phyloP scores from a whole-genome alignment of 2,329 filamentous ascomycete species.

The Penicillium sp. region DNA sequence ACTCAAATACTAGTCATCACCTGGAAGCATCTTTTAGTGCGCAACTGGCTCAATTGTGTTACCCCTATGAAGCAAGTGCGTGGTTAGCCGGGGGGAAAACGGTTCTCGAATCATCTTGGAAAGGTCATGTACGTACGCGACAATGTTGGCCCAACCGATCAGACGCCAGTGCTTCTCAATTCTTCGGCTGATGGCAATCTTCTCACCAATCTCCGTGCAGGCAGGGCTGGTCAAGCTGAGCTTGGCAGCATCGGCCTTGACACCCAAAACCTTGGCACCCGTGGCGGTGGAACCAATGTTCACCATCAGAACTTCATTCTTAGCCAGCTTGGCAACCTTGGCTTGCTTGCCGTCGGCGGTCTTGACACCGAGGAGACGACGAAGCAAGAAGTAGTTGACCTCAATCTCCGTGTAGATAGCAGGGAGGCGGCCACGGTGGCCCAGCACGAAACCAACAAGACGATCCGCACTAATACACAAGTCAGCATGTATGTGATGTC shows the following conservation, averaged over 20 bases:
- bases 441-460: constrained; percentile 95
- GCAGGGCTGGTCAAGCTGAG: constrained; percentile 86
- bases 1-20: constrained; percentile 14
- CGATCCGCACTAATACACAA: constrained; percentile 64
- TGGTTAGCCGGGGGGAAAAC: not conserved
- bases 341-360: constrained; percentile 98
- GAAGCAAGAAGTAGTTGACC: constrained; percentile 98
- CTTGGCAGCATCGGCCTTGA: constrained; percentile 97
- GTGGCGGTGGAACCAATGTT: constrained; percentile 98
- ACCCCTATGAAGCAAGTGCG: constrained; percentile 28
- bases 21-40: constrained; percentile 27
- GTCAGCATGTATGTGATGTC: not conserved
- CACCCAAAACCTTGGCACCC: constrained; percentile 92
- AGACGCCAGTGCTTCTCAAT: constrained; percentile 99
- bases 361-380: constrained; percentile 89
- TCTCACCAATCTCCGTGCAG: constrained; percentile 95
- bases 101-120: not conserved
- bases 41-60: constrained; percentile 43
- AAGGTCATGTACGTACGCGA: constrained; percentile 40
- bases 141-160: constrained; percentile 83
- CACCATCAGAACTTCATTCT: constrained; percentile 99
- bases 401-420: constrained; percentile 98
- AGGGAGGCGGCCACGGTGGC: constrained; percentile 85
- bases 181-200: constrained; percentile 91
- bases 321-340: constrained; percentile 95